Conservation (phyloP, 2,329 filamentous ascomycete genomes). For the Cryoendolithus antarcticus region DNA sequence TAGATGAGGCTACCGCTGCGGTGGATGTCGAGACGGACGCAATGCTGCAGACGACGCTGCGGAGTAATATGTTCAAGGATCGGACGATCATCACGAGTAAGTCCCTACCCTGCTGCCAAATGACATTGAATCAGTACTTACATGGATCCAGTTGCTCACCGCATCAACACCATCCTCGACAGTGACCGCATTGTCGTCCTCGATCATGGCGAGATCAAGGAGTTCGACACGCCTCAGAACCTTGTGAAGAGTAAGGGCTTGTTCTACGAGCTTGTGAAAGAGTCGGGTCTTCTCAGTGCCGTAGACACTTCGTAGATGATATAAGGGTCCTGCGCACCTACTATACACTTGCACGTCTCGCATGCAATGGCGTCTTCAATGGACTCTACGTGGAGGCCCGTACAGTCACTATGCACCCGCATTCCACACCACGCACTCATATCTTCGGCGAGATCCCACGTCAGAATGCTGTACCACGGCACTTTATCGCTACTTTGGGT, state of each 20-base stretch:
- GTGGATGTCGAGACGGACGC: constrained; percentile 58
- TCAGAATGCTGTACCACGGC: no score
- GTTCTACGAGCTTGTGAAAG: constrained; percentile 84
- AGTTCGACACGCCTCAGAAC: constrained; percentile 78
- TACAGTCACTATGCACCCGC: no score
- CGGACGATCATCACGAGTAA: constrained; percentile 84
- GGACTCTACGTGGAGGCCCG: no score
- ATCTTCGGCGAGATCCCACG: no score
- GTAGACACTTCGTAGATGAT: constrained; percentile 11
- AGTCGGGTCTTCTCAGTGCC: constrained; percentile 60
- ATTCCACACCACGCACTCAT: no score
- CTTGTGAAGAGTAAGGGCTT: constrained; percentile 64
- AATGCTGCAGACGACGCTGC: constrained; percentile 50
- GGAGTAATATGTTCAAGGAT: constrained; percentile 64
- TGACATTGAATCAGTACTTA: background rate
- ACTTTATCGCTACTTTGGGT: no score
- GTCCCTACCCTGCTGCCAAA: constrained; percentile 2
- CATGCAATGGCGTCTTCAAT: no score
- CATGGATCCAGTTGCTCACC: constrained; percentile 54
- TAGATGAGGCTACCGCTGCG: constrained; percentile 87
- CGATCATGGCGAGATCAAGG: constrained; percentile 76
- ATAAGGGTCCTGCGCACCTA: no score
- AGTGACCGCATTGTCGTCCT: constrained; percentile 86
- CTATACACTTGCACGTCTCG: no score
- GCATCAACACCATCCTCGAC: constrained; percentile 91